phyloP scores from a whole-genome alignment of 441 rosid genomes.

The Bruguiera hainesii region DNA sequence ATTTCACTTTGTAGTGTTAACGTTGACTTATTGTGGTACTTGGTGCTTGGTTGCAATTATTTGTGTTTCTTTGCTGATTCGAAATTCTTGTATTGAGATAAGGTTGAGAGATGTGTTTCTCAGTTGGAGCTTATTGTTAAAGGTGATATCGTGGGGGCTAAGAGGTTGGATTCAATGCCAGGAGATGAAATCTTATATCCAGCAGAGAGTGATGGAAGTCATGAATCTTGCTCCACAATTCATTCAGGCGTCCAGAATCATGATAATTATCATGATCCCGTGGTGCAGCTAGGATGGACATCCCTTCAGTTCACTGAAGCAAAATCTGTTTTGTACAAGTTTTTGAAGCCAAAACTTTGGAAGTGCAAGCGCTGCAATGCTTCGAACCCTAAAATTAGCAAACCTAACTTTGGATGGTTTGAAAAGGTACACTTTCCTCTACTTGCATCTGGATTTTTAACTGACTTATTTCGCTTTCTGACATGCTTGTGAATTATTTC shows the following conservation, averaged over 20 bases:
- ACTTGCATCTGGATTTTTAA: neutral
- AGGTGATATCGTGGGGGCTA: slow-evolving; percentile 79
- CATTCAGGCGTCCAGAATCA: slow-evolving; percentile 30
- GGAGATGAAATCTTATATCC: slow-evolving; percentile 28
- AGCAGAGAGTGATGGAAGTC: slow-evolving; percentile 38
- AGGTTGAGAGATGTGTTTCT: slow-evolving; percentile 63
- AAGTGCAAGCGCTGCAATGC: slow-evolving; percentile 53
- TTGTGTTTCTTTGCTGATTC: slow-evolving; percentile 1
- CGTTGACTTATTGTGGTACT: slow-evolving; percentile 7
- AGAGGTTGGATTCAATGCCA: slow-evolving; percentile 41
- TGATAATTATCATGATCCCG: slow-evolving; percentile 19
- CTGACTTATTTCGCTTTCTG: neutral
- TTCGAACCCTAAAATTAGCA: slow-evolving; percentile 44
- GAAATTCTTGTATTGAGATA: slow-evolving; percentile 15
- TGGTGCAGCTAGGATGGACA: slow-evolving; percentile 58
- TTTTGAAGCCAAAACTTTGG: slow-evolving; percentile 43
- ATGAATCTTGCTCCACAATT: slow-evolving; percentile 36
- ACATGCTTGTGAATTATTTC: neutral
- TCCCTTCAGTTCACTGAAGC: slow-evolving; percentile 85
- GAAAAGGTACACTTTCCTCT: slow-evolving; percentile 49
- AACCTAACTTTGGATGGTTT: slow-evolving; percentile 89
- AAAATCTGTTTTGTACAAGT: slow-evolving; percentile 47
- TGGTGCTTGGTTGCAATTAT: slow-evolving; percentile 11
- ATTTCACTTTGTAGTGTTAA: slow-evolving; percentile 11
- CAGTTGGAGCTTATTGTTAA: slow-evolving; percentile 73